phyloP scores from a whole-genome alignment of 352 stramenopile species.

The Aphanomyces stellatus region DNA sequence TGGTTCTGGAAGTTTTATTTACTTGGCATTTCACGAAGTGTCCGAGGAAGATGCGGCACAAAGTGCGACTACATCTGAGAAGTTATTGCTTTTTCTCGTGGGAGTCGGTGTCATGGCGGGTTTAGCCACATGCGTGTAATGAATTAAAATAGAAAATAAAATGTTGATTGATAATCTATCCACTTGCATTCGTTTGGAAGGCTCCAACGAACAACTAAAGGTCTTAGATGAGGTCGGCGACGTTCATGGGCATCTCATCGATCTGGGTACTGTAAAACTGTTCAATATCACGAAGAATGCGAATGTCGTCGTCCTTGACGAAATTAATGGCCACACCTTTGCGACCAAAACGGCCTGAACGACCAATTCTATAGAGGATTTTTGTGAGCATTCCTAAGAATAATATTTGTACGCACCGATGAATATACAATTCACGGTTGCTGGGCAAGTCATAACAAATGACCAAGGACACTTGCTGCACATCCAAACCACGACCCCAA shows the following conservation, averaged over 20 bases:
- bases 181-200: too few relatives aligned
- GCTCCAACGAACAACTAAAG: background rate
- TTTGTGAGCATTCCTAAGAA: background rate
- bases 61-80: slow-evolving; percentile 33
- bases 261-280: slow-evolving; percentile 93
- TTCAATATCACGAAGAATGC: slow-evolving; percentile 90
- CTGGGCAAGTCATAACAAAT: slow-evolving; percentile 97
- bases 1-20: slow-evolving; percentile 57
- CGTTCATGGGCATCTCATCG: slow-evolving; percentile 93
- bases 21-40: slow-evolving; percentile 56
- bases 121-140: slow-evolving; percentile 39
- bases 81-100: slow-evolving; percentile 41
- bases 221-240: slow-evolving; percentile 85
- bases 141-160: background rate
- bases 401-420: slow-evolving; percentile 30
- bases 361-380: slow-evolving; percentile 80
- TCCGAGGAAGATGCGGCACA: slow-evolving; percentile 41
- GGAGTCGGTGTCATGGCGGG: slow-evolving; percentile 43
- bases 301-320: slow-evolving; percentile 93
- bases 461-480: slow-evolving; percentile 95
- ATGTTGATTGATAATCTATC: background rate
- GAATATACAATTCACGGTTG: slow-evolving; percentile 96
- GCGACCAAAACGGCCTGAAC: slow-evolving; percentile 93
- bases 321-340: slow-evolving; percentile 99
- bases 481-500: slow-evolving; percentile 95